Evolutionary conservation across 805 yeast genomes (phyloP).

Genomic region (Metschnikowia borealis): DNA sequence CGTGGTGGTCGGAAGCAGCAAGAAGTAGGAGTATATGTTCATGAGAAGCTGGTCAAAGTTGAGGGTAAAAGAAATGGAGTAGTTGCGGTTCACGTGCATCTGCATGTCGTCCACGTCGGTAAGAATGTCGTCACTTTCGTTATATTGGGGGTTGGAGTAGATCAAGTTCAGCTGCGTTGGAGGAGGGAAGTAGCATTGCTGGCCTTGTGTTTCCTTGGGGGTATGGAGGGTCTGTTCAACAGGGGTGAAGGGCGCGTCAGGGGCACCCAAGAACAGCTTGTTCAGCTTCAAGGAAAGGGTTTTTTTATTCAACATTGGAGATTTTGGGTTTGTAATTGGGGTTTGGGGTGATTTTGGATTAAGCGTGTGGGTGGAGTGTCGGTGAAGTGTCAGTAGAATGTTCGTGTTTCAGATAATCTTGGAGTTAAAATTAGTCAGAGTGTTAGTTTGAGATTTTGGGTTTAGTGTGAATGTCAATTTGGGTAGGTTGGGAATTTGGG

Average conservation of each 20-base stretch:
- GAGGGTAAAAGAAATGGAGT: conserved; percentile 33
- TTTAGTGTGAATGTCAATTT: no score
- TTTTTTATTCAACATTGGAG: conserved; percentile 28
- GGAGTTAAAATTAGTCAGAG: no score
- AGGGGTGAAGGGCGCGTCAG: conserved; percentile 40
- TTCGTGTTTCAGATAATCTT: no score
- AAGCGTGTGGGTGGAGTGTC: no score
- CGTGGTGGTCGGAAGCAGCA: conserved; percentile 42
- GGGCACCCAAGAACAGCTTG: conserved; percentile 25
- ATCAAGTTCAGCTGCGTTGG: conserved; percentile 13
- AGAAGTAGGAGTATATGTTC: conserved; percentile 30
- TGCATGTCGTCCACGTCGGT: conserved; percentile 36
- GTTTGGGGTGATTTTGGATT: no score
- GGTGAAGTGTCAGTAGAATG: no score
- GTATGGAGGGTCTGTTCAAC: conserved; percentile 41
- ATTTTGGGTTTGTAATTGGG: no score
- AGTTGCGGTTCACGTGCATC: conserved; percentile 21
- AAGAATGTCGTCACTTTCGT: conserved; percentile 40
- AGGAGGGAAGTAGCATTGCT: conserved; percentile 10
- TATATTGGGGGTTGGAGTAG: conserved; percentile 32
- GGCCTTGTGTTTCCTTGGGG: conserved; percentile 28
- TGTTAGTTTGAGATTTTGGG: no score
- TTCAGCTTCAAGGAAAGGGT: conserved; percentile 34
- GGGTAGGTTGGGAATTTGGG: no score
- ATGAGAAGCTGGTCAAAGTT: conserved; percentile 36